Conservation (phyloP, 2,329 filamentous ascomycete genomes). For the Calonectria hawksworthii region DNA sequence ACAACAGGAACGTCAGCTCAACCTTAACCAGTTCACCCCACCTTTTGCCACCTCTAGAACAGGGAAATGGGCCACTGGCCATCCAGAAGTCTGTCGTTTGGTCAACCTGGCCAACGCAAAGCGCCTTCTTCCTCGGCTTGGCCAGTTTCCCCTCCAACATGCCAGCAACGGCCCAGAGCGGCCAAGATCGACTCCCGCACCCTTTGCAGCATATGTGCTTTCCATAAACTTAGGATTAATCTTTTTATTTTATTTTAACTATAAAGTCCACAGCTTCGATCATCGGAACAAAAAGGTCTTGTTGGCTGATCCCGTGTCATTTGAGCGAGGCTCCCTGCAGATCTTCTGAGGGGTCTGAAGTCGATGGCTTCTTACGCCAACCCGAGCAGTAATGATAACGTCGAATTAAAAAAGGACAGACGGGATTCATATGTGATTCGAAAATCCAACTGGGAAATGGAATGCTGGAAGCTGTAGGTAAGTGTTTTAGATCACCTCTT, state of each 20-base stretch:
- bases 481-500: too few species aligned
- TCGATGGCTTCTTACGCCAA: not conserved
- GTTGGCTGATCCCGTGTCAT: not conserved
- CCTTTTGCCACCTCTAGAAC: not conserved
- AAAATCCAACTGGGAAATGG: too few species aligned
- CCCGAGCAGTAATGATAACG: too few species aligned
- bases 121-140: not conserved
- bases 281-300: not conserved
- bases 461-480: too few species aligned
- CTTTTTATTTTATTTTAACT: not conserved
- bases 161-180: not conserved
- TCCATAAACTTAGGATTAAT: not conserved
- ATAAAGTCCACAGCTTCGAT: not conserved
- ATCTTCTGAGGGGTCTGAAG: not conserved
- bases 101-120: not conserved
- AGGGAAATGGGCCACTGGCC: not conserved
- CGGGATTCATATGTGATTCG: too few species aligned
- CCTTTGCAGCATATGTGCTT: not conserved
- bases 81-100: not conserved
- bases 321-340: not conserved
- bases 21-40: not conserved
- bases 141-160: not conserved
- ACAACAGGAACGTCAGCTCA: slow-evolving; percentile 2
- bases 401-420: too few species aligned
- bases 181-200: not conserved